phyloP scores from a whole-genome alignment of 176 grass and related monocot species.

The Eleusine coracana region DNA sequence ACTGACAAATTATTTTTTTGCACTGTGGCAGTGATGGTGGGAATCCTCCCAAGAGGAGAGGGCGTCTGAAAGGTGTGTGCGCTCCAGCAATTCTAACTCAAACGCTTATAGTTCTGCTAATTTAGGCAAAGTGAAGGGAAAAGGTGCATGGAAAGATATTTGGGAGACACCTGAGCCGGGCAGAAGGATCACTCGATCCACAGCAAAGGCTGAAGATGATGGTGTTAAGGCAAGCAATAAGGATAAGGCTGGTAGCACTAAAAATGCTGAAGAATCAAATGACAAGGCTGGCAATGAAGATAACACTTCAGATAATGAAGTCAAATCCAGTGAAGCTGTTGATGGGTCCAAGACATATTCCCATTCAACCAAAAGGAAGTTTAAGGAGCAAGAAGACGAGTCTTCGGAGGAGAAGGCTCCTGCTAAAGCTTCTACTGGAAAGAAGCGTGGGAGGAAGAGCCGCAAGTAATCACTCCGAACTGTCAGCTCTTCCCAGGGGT shows the following conservation, averaged over 20 bases:
- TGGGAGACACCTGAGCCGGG: constrained; percentile 36
- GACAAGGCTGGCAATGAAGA: constrained; percentile 37
- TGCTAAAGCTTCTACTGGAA: constrained; percentile 38
- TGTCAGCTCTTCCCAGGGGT: constrained; percentile 27
- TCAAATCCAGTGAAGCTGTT: constrained; percentile 39
- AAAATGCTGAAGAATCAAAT: constrained; percentile 10
- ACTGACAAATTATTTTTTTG: not conserved
- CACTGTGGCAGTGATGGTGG: constrained; percentile 24
- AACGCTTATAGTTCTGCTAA: constrained; percentile 36
- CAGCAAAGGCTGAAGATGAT: constrained; percentile 24
- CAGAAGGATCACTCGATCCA: constrained; percentile 22
- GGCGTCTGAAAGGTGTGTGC: constrained; percentile 49
- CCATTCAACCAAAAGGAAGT: constrained; percentile 48
- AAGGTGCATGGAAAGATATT: constrained; percentile 32
- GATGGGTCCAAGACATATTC: constrained; percentile 48
- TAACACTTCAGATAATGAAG: constrained; percentile 33
- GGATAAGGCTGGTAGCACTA: constrained; percentile 18
- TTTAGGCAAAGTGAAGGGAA: constrained; percentile 36
- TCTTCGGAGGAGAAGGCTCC: constrained; percentile 34
- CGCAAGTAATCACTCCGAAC: constrained; percentile 18
- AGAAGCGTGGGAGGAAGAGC: constrained; percentile 49
- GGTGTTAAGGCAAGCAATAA: not conserved
- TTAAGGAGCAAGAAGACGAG: constrained; percentile 22
- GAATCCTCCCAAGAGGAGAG: constrained; percentile 51
- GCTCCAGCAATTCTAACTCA: constrained; percentile 9